Evolutionary conservation across 2,329 filamentous ascomycete species (phyloP), one percentile per base, ranked within the genome.

Genomic region (Bipolaris sorokiniana): DNA sequence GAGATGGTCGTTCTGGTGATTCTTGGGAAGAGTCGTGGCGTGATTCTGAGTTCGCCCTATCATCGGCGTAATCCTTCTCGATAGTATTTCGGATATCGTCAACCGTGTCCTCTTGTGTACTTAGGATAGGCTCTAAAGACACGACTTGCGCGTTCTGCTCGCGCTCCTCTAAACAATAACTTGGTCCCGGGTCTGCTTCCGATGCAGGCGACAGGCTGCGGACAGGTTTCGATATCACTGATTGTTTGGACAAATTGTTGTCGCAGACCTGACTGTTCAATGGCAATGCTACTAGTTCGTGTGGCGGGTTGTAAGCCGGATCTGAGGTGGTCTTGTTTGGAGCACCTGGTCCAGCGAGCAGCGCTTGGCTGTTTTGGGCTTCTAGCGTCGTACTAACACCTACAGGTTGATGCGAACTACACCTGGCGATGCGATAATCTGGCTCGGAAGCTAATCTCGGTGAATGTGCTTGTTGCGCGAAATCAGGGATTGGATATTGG

Each of bases 1-100:
- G 49, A 15, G 34, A 26, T 9, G 31, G 48, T 33, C 33, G 56
- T 18, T 67, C 62, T 40, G 70, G 65, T 3, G 66, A 65, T 34
- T 74, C 64, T 49, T 75, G 71, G 2, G 72, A 74, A 10, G 72
- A 73, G 51, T 73, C 69, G 68, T 72, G 70, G 20, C 71, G 64
- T 6, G 70, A 71, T 31, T 48, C 54, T 36, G 60, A 56, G 22
- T 58, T 65, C 5, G 49, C 45, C 7, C 41, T 45, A 16, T 37
- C 34, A 11, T 40, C 9, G 10, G 10, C 20, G 9, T 55, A 33
- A 13, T 55, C 46, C 26, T 59, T 38, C 47, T 70, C 70, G 22
- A 63, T 54, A 0, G 64, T 70, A 7, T 56, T 53, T 10, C 31
- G 50, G 42, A 72, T 62, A 13, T 52, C 61, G 37, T 66, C 58